Evolutionary conservation across 169 alveolate genomes (phyloP).

Genomic region (Plasmodium gaboni): DNA sequence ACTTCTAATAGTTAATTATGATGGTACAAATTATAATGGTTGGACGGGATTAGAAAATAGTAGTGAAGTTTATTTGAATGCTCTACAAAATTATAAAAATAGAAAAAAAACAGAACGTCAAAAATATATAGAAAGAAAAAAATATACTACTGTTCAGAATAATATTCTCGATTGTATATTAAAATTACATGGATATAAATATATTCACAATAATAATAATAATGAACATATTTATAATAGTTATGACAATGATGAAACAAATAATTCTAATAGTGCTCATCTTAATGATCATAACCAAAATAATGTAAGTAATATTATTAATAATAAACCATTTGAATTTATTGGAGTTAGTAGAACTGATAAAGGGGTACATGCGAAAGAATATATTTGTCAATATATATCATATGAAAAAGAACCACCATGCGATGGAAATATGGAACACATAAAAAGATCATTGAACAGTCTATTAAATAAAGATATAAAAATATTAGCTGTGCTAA

Average conservation of each 20-base stretch:
- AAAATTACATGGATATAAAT: conserved; percentile 79
- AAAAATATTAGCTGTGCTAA: conserved; percentile 73
- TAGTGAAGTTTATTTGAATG: conserved; percentile 50
- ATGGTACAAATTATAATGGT: conserved; percentile 82
- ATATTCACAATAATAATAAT: conserved; percentile 15
- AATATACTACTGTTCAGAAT: conserved; percentile 75
- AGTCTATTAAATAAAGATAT: conserved; percentile 81
- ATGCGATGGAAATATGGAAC: conserved; percentile 76
- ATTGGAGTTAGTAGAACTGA: conserved; percentile 86
- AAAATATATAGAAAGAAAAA: neutral
- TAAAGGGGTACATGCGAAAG: conserved; percentile 86
- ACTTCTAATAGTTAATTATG: conserved; percentile 79
- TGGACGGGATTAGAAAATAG: conserved; percentile 81
- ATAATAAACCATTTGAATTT: conserved; percentile 76
- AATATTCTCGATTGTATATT: conserved; percentile 77
- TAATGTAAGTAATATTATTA: no score
- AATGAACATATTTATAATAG: neutral
- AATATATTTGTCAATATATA: conserved; percentile 83
- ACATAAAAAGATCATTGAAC: conserved; percentile 78
- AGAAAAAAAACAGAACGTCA: neutral
- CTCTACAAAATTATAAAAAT: conserved; percentile 20
- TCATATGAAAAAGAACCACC: conserved; percentile 82
- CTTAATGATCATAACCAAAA: neutral
- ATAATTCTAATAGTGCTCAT: neutral
- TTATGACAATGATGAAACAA: neutral